Base-by-base conservation (phyloP, 768 basidiomycete species). In the Leccinum fibrillosum region DNA sequence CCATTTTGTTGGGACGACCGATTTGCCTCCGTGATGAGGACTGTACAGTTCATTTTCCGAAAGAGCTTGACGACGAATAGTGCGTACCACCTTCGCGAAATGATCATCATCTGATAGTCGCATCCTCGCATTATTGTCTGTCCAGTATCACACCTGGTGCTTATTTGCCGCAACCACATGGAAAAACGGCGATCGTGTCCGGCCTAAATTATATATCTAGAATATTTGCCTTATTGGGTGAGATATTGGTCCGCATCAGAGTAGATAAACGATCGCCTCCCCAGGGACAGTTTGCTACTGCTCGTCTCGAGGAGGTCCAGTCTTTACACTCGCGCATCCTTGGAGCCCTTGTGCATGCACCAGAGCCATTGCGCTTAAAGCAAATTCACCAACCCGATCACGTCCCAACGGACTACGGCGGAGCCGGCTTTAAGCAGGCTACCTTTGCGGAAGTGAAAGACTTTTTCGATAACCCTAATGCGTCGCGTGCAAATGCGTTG, bases 401-500 rank as follows among this genome's bases (percentile, higher is more conserved):
- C 37, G 70, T 83, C 49, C 79, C 82, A 5, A 74, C 80, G 12
- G 88, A 89, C 60, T 86, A 80, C 60, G 82, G 85, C 6, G 87
- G 86, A 25, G 83, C 84, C 35, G 86, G 84, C 11, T 94, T 91
- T 77, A 78, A 86, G 32, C 88, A 91, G 72, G 86, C 86, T 9
- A 92, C 94, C 2, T 91, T 92, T 62, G 87, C 86, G 2, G 90
- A 94, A 73, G 88, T 96, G 61, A 90, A 89, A 68, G 89, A 92
- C 70, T 92, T 94, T 69, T 96, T 95, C 69, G 88, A 93, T 62
- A 91, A 95, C 65, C 93, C 94, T 12, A 89, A 92, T 61, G 91
- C 91, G 8, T 90, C 86, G 9, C 82, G 89, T 21, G 90, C 85
- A 56, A 90, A 90, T 66, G 92, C 93, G 0, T 80, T 91, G 54